Evolutionary conservation across 2,329 filamentous ascomycete species (phyloP), one percentile per base, ranked within the genome.

Genomic region (Diaporthe helianthi): DNA sequence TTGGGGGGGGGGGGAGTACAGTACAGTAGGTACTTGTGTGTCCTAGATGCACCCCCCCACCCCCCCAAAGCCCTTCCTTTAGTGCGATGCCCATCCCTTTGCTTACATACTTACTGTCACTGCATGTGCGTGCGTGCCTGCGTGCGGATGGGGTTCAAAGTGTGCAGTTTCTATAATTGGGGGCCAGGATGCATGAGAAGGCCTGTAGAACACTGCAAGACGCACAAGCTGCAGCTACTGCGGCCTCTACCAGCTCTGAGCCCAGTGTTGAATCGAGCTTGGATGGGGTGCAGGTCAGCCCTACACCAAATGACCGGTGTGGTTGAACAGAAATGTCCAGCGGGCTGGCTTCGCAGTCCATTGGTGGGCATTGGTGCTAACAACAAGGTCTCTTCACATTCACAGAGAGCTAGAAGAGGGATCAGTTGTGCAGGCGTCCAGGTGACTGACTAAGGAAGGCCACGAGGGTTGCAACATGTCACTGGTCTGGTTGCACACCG

Each of bases 111-210:
- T 63, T 63, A 63, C 41, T 29, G 54, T 31, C 41, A 46, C 51
- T 46, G 38, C 51, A 55, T 36, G 38, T n/a, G 44, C 26, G 38
- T n/a, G 64, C 49, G 26, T 58, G 64, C 38, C 31, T 41, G 29
- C 31, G n/a, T 19, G 51, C 41, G 47, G 10, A 10, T 26, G 15
- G 15, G 33, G 46, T 10, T 33, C 49, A 47, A 26, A 36, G 46
- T 41, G 19, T 29, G 47, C 53, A 29, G 66, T 68, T 68, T 64
- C 66, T 68, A 64, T 31, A 22, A 47, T 47, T 64, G 66, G 55
- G 55, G 66, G 66, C 55, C 66, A 68, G n/a, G 66, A 63, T 63
- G 55, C 6, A 17, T 4, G 55, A n/a, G 22, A 22, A 36, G 36
- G 12, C 10, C 36, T 38, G 4, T 38, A 4, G 31, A 55, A 55